Evolutionary conservation across 2,329 filamentous ascomycete genomes (phyloP), one percentile per base, ranked within the genome.

Genomic region (Fusarium domesticum): DNA sequence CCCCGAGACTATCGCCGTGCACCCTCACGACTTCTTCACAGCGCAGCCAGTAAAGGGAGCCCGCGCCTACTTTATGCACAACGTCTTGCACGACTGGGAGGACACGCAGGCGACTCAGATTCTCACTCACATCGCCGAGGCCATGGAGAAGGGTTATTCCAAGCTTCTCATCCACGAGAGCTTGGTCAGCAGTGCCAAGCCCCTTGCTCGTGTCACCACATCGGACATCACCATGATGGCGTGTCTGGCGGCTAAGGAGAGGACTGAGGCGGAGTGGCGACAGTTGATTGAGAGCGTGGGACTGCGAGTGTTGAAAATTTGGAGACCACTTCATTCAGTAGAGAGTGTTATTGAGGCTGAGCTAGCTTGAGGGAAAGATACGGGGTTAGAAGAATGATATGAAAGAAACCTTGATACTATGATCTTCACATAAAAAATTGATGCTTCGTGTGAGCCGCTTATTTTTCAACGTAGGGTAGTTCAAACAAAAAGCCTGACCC

Each of bases 1-100:
- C 0, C 33, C 58, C 12, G 40, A 50, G 18, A 56, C 57, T 1
- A 64, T 71, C 36, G 50, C 54, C 4, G 48, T 58, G 3, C 56
- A 59, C 39, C 48, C 53, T 2, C 62, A 72, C 44, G 64, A 72
- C 40, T 60, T 62, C 35, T 60, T 72, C 42, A 64, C 59, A 0
- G 59, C 64, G 5, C 70, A 73, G 40, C 68, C 68, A 0, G 48
- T 73, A 6, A 63, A 58, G 18, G 70, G 68, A 3, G 70, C 70
- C 0, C 63, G 63, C 6, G 61, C 56, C 50, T 78, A 75, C 51
- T 63, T 76, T 32, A 63, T 77, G 48, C 71, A 73, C 19, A 65
- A 67, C 45, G 74, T 78, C 16, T 53, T 78, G 4, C 75, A 78
- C 49, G 72, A 77, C 53, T 77, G 73, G 74, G 63, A 69, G 0